Percentiles rank a stretch among this genome's conserved stretches.
phyloP scores from a whole-genome alignment of 1,139 yeast species.

The Yamadazyma diospyri region DNA sequence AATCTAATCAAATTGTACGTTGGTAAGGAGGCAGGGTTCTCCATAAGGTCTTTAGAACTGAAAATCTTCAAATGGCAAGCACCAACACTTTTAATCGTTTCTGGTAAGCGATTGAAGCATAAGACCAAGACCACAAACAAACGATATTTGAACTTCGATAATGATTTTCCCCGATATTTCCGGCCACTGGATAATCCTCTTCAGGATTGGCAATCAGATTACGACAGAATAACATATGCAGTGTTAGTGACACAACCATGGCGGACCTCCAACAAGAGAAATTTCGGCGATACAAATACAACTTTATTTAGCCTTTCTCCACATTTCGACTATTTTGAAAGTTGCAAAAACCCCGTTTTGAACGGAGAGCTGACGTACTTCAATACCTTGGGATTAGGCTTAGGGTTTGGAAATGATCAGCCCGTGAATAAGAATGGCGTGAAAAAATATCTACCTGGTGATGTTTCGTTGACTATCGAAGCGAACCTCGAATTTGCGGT shows the following conservation, averaged over 20 bases:
- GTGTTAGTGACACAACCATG: conserved; percentile 69
- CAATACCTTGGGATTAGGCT: conserved; percentile 68
- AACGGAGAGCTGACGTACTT: conserved; percentile 50
- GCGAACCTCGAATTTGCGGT: conserved; percentile 75
- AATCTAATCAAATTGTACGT: conserved; percentile 62
- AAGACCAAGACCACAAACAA: conserved; percentile 41
- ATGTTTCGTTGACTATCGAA: conserved; percentile 76
- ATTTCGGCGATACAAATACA: conserved; percentile 62
- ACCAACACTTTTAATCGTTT: conserved; percentile 68
- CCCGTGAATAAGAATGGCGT: conserved; percentile 49
- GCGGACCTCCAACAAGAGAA: conserved; percentile 66
- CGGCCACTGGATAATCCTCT: conserved; percentile 27
- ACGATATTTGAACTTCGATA: conserved; percentile 49
- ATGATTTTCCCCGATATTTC: conserved; percentile 50
- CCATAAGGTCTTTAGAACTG: conserved; percentile 81
- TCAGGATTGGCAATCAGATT: conserved; percentile 32
- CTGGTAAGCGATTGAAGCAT: conserved; percentile 54
- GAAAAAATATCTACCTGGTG: conserved; percentile 51
- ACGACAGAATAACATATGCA: conserved; percentile 53
- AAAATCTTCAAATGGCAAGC: conserved; percentile 90
- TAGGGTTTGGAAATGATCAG: conserved; percentile 74
- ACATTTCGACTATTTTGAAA: conserved; percentile 50
- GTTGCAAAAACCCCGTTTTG: conserved; percentile 29
- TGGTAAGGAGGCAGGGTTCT: conserved; percentile 78
- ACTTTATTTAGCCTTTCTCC: conserved; percentile 66